A percentile compares a stretch with the other conserved stretches of the same genome.
Conservation (phyloP, 306 rosid species). For the Alnus glutinosa region DNA sequence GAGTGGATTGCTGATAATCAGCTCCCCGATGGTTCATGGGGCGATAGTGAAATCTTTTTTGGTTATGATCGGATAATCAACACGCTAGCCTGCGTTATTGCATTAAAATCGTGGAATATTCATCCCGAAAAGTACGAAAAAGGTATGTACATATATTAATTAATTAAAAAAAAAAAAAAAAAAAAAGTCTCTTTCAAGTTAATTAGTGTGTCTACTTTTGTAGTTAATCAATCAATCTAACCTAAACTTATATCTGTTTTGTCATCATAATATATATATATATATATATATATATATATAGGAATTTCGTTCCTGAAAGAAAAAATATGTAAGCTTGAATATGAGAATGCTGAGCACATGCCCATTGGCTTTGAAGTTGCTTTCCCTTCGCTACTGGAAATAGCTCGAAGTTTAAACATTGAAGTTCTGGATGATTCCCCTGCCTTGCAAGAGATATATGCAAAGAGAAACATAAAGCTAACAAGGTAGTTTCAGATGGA, state of each 20-base stretch:
- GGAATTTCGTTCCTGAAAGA: constrained; percentile 65
- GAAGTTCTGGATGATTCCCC: constrained; percentile 58
- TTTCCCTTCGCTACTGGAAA: constrained; percentile 79
- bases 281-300: constrained; percentile 19
- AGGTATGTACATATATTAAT: constrained; percentile 17
- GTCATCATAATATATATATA: too few relatives aligned
- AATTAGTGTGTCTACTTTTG: too few relatives aligned
- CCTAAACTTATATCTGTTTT: too few relatives aligned
- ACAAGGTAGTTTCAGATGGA: constrained; percentile 40
- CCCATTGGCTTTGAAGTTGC: constrained; percentile 93
- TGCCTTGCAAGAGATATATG: constrained; percentile 63
- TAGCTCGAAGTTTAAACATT: constrained; percentile 58
- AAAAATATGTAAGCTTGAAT: constrained; percentile 56
- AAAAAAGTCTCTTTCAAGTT: too few relatives aligned
- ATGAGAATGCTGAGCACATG: constrained; percentile 84
- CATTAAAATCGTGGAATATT: constrained; percentile 63
- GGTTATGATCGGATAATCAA: constrained; percentile 82
- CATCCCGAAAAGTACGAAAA: constrained; percentile 60
- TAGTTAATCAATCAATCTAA: too few relatives aligned
- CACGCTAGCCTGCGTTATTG: constrained; percentile 81
- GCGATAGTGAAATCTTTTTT: constrained; percentile 54
- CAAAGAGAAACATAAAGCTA: constrained; percentile 62
- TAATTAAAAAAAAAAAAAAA: too few relatives aligned
- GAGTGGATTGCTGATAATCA: constrained; percentile 83
- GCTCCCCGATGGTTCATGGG: constrained; percentile 90